Evolutionary conservation across 148 eudicot species (phyloP).

Genomic region (Diospyros kaki): DNA sequence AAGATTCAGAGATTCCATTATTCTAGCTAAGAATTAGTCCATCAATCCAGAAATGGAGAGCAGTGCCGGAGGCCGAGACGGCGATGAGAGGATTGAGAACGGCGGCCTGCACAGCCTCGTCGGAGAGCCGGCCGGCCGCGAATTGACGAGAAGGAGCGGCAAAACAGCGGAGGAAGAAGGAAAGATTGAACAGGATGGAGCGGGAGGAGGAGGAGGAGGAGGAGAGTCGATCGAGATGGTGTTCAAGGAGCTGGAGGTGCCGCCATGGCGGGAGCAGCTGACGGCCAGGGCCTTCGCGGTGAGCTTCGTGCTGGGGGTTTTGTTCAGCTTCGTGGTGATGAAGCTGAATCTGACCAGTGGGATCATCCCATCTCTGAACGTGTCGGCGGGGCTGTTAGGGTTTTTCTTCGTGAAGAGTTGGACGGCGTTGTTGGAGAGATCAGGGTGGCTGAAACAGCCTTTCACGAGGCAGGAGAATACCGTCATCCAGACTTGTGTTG

Average conservation of each 20-base stretch:
- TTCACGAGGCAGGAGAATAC: conserved; percentile 41
- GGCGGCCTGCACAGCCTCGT: too few relatives aligned
- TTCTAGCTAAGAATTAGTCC: too few relatives aligned
- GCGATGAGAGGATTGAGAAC: too few relatives aligned
- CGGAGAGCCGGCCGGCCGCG: too few relatives aligned
- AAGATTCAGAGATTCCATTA: too few relatives aligned
- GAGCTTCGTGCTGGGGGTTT: conserved; percentile 20
- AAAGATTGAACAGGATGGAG: too few relatives aligned
- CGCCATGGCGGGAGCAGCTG: conserved; percentile 32
- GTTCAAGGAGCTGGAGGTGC: conserved; percentile 22
- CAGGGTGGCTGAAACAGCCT: conserved; percentile 28
- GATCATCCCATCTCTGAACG: conserved; percentile 32
- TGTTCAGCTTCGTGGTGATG: conserved; percentile 32
- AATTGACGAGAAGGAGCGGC: too few relatives aligned
- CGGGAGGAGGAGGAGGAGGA: neutral
- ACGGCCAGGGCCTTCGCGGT: conserved; percentile 25
- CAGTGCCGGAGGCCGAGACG: too few relatives aligned
- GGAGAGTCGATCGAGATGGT: conserved; percentile 16
- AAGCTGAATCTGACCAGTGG: conserved; percentile 39
- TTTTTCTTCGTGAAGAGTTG: conserved; percentile 22
- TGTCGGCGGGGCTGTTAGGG: conserved; percentile 36
- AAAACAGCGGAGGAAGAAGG: too few relatives aligned
- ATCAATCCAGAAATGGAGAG: too few relatives aligned
- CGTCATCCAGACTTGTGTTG: conserved; percentile 36
- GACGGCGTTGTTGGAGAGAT: conserved; percentile 12